Conservation (phyloP, 768 basidiomycete genomes). For the Lentinus tigrinus region DNA sequence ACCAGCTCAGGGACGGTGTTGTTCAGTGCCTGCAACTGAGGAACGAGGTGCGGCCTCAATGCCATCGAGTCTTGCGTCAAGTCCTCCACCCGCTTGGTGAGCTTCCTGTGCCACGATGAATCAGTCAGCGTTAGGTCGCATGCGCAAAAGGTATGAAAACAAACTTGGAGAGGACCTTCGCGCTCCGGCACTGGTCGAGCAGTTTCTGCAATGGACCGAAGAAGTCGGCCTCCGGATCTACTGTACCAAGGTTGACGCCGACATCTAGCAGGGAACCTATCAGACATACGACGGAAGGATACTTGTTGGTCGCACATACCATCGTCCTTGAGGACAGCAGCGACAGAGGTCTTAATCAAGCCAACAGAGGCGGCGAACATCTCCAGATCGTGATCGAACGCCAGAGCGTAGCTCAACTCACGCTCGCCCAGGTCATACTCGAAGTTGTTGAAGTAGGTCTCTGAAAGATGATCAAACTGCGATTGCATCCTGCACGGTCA, state of each 20-base stretch:
- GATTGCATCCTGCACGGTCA: slow-evolving; percentile 72
- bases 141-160: slow-evolving; percentile 22
- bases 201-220: slow-evolving; percentile 81
- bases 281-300: not conserved
- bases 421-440: slow-evolving; percentile 90
- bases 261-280: slow-evolving; percentile 49
- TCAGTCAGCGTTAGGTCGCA: not conserved
- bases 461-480: slow-evolving; percentile 90
- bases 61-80: slow-evolving; percentile 70
- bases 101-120: slow-evolving; percentile 57
- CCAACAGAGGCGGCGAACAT: slow-evolving; percentile 92
- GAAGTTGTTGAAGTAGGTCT: slow-evolving; percentile 79
- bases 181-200: slow-evolving; percentile 77
- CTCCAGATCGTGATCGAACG: slow-evolving; percentile 90
- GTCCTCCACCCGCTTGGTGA: slow-evolving; percentile 83
- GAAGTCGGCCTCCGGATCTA: slow-evolving; percentile 71
- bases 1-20: slow-evolving; percentile 77
- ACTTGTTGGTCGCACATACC: slow-evolving; percentile 41
- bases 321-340: slow-evolving; percentile 70
- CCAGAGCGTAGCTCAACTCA: slow-evolving; percentile 77
- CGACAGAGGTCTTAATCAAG: slow-evolving; percentile 82
- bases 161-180: slow-evolving; percentile 78
- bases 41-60: slow-evolving; percentile 66
- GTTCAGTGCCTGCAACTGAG: slow-evolving; percentile 71
- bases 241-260: slow-evolving; percentile 67